Evolutionary conservation across 805 yeast species (phyloP), one percentile per base, ranked within the genome.

Genomic region (Cyberlindnera maclurae): DNA sequence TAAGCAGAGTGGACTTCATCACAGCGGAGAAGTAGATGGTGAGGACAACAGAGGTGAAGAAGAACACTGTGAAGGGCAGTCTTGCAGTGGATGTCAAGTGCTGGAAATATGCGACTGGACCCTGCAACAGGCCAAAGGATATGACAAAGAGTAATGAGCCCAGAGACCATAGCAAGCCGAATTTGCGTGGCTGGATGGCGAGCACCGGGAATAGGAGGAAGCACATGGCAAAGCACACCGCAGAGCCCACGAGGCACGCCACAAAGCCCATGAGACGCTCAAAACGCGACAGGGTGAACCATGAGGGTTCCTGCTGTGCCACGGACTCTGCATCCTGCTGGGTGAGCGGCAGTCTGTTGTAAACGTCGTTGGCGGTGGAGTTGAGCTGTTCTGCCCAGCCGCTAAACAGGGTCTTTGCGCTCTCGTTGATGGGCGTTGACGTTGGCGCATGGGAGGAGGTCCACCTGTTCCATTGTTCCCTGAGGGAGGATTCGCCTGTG

Each of bases 51-150:
- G 90, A 76, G n/a, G 80, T 75, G 50, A 90, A 83, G 60, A 87
- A 90, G 29, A 87, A 77, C 10, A 72, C 47, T 0, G 96, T 79
- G 59, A 93, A 90, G 32, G 89, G 79, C 33, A 90, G 65, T 49
- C 98, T 71, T 36, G 78, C 82, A 28, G 73, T 71, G 3, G 95
- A 80, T 5, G 82, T 59, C 45, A 93, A 68, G 57, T 90, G 97
- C 34, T 67, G 65, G 31, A 77, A 45, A 57, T 87, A 93, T 27
- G 80, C 79, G n/a, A 77, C 69, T 0, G 97, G 97, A 0, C 98
- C 98, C 65, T 88, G 96, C 16, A 90, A 64, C 15, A 87, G 76
- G 2, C 96, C 97, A 63, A 93, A 93, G 27, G 96, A 85, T 5
- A 85, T 57, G 15, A 93, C 85, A 61, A 93, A 90, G 33, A 93